Evolutionary conservation across 805 yeast genomes (phyloP).

Genomic region (Naumovozyma dairenensis): DNA sequence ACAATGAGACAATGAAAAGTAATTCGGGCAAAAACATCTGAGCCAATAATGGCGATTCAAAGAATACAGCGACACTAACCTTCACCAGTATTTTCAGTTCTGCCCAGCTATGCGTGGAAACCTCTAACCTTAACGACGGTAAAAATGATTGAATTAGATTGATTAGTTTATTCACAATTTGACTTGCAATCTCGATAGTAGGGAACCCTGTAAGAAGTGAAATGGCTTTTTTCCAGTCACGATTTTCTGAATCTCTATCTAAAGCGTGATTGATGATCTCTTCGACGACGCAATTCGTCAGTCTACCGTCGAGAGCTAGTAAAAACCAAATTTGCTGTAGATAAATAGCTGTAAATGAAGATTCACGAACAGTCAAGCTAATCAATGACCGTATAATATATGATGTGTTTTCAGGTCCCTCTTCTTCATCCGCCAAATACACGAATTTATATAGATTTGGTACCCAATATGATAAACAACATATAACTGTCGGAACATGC

Average conservation of each 20-base stretch:
- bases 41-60: conserved; percentile 54
- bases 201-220: conserved; percentile 57
- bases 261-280: conserved; percentile 67
- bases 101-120: conserved; percentile 49
- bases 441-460: conserved; percentile 52
- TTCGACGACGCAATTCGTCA: conserved; percentile 51
- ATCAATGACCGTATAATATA: conserved; percentile 55
- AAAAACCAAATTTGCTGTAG: conserved; percentile 59
- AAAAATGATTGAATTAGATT: conserved; percentile 42
- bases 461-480: conserved; percentile 58
- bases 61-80: conserved; percentile 54
- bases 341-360: conserved; percentile 41
- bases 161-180: conserved; percentile 48
- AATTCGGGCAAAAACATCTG: conserved; percentile 64
- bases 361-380: conserved; percentile 42
- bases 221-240: conserved; percentile 54
- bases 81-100: conserved; percentile 62
- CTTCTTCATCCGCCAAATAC: conserved; percentile 41
- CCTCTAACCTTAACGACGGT: conserved; percentile 32
- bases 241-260: conserved; percentile 68
- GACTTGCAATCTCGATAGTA: conserved; percentile 62
- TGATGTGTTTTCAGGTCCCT: conserved; percentile 52
- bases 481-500: conserved; percentile 17
- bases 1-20: conserved; percentile 53
- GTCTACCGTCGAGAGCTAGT: conserved; percentile 49